A percentile compares a stretch with the other conserved stretches of the same genome.
phyloP scores from a whole-genome alignment of 2,329 filamentous ascomycete genomes.

The Elsinoe perseae region DNA sequence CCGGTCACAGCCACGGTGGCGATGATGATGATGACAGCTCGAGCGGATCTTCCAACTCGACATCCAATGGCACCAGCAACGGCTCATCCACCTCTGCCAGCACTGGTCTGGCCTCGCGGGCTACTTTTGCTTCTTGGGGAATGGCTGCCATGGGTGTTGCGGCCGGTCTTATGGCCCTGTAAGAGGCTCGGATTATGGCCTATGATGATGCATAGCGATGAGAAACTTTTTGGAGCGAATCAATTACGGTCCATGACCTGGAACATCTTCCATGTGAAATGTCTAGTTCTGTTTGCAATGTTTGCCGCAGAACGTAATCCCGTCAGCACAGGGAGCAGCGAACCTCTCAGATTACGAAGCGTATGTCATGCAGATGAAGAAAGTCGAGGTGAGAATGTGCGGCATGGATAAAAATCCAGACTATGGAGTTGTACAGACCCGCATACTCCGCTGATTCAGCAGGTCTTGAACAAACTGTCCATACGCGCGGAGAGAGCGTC shows the following conservation, averaged over 20 bases:
- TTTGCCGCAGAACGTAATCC: not conserved
- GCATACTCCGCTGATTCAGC: not conserved
- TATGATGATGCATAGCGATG: slow-evolving; percentile 8
- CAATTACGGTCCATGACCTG: not conserved
- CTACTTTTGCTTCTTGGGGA: slow-evolving; percentile 29
- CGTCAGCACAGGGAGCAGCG: no score
- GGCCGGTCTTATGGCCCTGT: slow-evolving; percentile 22
- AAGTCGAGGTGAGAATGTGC: no score
- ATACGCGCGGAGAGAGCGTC: not conserved
- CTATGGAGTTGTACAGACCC: not conserved
- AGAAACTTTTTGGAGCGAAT: not conserved
- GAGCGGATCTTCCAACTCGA: slow-evolving; percentile 16
- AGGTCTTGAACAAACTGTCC: no score
- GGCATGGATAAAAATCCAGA: no score
- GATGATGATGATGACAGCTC: not conserved
- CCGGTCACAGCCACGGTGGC: slow-evolving; percentile 17
- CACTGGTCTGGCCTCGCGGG: slow-evolving; percentile 26
- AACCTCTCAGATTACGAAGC: no score
- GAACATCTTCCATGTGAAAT: not conserved
- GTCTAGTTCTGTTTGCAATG: not conserved
- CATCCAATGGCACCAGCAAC: slow-evolving; percentile 13
- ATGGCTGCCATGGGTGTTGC: slow-evolving; percentile 30
- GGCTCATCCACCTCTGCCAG: slow-evolving; percentile 14
- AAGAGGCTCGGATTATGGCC: not conserved
- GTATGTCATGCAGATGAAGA: no score